A percentile compares a stretch with the other conserved stretches of the same genome.
phyloP scores from a whole-genome alignment of 805 yeast species.

The Candida peoriensis region DNA sequence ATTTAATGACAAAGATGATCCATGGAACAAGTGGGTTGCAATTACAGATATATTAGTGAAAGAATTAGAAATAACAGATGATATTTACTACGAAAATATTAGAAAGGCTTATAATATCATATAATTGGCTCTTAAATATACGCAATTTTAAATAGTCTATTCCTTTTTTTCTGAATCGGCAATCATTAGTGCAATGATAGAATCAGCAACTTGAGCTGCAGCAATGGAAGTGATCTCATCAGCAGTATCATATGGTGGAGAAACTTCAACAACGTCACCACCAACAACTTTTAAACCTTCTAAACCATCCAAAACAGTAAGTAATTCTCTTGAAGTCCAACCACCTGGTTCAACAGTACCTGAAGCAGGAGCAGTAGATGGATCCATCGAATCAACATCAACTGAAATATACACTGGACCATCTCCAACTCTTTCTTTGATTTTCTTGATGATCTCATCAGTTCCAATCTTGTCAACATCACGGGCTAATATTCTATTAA shows the following conservation, averaged over 20 bases:
- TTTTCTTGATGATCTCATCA: slow-evolving; percentile 30
- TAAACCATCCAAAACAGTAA: slow-evolving; percentile 37
- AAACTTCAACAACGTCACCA: slow-evolving; percentile 49
- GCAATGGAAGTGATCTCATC: slow-evolving; percentile 61
- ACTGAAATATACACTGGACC: slow-evolving; percentile 42
- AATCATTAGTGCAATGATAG: slow-evolving; percentile 37
- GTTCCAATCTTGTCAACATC: slow-evolving; percentile 41
- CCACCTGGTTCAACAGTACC: slow-evolving; percentile 54
- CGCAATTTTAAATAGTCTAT: background rate
- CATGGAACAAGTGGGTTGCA: slow-evolving; percentile 23
- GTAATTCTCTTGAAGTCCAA: slow-evolving; percentile 42
- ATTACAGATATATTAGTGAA: slow-evolving; percentile 19
- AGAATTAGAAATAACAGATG: slow-evolving; percentile 10
- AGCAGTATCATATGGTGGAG: slow-evolving; percentile 61
- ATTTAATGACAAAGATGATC: slow-evolving; percentile 10
- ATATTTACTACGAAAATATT: slow-evolving; percentile 19
- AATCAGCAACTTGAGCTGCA: slow-evolving; percentile 59
- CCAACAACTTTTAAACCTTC: slow-evolving; percentile 43
- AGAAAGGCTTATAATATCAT: slow-evolving; percentile 18
- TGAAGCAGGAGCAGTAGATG: slow-evolving; percentile 47
- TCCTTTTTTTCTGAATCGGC: slow-evolving; percentile 18
- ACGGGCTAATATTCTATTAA: slow-evolving; percentile 40
- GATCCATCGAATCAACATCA: slow-evolving; percentile 49
- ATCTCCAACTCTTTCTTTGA: slow-evolving; percentile 33
- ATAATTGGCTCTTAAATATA: background rate